Evolutionary conservation across 495 filamentous ascomycete species (phyloP).

Genomic region (Talaromyces borbonicus): DNA sequence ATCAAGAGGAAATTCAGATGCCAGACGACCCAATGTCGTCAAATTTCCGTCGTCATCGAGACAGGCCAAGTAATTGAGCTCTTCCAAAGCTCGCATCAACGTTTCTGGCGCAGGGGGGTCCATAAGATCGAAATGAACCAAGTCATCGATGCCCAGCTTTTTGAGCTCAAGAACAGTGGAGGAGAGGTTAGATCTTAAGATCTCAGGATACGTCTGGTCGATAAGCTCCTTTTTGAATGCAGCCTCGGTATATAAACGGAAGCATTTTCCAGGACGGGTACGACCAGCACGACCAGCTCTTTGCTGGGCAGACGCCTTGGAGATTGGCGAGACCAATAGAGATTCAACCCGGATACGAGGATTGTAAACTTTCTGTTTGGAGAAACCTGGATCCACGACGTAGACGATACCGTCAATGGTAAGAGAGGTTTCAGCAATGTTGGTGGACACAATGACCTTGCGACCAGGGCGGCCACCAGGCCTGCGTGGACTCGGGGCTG

Average conservation of each 20-base stretch:
- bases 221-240: slow-evolving; percentile 98
- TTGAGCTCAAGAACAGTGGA: slow-evolving; percentile 94
- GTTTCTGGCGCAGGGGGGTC: slow-evolving; percentile 97
- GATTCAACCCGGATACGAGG: slow-evolving; percentile 94
- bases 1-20: slow-evolving; percentile 94
- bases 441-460: slow-evolving; percentile 94
- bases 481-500: slow-evolving; percentile 61
- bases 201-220: slow-evolving; percentile 92
- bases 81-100: slow-evolving; percentile 95
- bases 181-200: slow-evolving; percentile 85
- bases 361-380: slow-evolving; percentile 99
- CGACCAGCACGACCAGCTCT: slow-evolving; percentile 97
- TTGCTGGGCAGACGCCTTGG: slow-evolving; percentile 97
- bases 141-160: slow-evolving; percentile 90
- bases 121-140: slow-evolving; percentile 98
- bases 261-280: slow-evolving; percentile 95
- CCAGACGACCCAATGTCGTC: slow-evolving; percentile 72
- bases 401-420: slow-evolving; percentile 99
- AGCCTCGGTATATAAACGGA: slow-evolving; percentile 88
- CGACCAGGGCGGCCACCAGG: slow-evolving; percentile 77
- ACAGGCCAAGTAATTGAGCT: slow-evolving; percentile 95
- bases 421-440: slow-evolving; percentile 94
- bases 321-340: slow-evolving; percentile 88
- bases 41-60: slow-evolving; percentile 93
- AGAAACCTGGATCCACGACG: slow-evolving; percentile 97